Percentiles rank a stretch among this genome's conserved stretches.
These are phyloP conservation scores for Seiridium unicorne DNA, from an alignment of 2,329 filamentous ascomycete genomes.

Conservation along the genomic window DNA sequence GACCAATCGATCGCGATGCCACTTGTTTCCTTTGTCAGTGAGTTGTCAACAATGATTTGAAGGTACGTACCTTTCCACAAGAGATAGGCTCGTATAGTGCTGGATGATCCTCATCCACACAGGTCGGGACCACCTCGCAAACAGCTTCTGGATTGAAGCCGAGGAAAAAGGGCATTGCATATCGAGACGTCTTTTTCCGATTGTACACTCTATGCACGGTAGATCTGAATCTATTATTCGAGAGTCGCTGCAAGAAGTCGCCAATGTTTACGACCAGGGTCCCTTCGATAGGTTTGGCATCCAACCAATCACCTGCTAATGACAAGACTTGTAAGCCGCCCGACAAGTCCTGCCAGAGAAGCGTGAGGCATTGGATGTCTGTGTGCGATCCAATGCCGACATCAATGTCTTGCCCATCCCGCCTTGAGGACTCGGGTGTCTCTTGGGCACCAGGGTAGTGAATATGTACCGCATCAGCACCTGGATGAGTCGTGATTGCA, in stretches of 20 bases:
- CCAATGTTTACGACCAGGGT: conserved; percentile 46
- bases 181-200: conserved; percentile 32
- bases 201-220: conserved; percentile 39
- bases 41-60: conserved; percentile 15
- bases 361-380: conserved; percentile 47
- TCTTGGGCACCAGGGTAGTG: conserved; percentile 35
- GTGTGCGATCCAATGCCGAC: conserved; percentile 44
- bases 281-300: conserved; percentile 38
- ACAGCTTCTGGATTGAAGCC: conserved; percentile 35
- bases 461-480: conserved; percentile 23
- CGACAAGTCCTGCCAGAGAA: conserved; percentile 40
- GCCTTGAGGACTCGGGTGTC: too few species aligned
- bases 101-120: conserved; percentile 14
- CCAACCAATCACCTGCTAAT: conserved; percentile 41
- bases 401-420: conserved; percentile 13
- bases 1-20: conserved; percentile 23
- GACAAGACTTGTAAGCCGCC: conserved; percentile 45
- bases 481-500: conserved; percentile 27
- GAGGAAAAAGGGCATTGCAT: conserved; percentile 40
- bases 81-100: conserved; percentile 13
- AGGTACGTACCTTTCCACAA: conserved; percentile 17
- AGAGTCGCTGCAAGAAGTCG: conserved; percentile 38
- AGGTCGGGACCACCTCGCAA: conserved; percentile 29
- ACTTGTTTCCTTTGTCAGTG: conserved; percentile 6
- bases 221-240: conserved; percentile 27